A percentile compares a stretch with the other conserved stretches of the same genome.
These are phyloP conservation scores for Trametes maxima DNA, from an alignment of 768 basidiomycete genomes.

Conservation along the genomic window DNA sequence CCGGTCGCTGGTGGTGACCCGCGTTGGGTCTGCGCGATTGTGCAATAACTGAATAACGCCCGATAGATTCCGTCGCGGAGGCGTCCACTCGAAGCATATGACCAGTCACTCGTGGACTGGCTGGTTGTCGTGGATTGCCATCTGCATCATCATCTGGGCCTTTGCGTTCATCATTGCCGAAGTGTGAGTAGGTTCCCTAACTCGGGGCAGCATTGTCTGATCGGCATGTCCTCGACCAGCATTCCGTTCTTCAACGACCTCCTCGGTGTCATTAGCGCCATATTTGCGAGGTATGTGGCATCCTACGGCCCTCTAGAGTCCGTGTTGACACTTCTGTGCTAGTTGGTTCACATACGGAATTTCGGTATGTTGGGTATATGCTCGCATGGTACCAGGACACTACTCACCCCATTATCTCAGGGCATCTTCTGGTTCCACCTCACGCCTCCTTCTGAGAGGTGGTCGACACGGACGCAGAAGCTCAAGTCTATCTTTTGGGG, in stretches of 20 bases:
- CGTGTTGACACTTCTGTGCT: too few relatives aligned
- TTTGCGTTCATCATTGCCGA: constrained; percentile 35
- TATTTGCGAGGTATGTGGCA: constrained; percentile 29
- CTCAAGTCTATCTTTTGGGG: constrained; percentile 30
- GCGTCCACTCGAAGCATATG: constrained; percentile 32
- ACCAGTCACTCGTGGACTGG: constrained; percentile 30
- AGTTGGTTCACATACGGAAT: constrained; percentile 37
- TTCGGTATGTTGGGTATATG: constrained; percentile 19
- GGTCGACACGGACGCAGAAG: constrained; percentile 29
- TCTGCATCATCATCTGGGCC: constrained; percentile 31
- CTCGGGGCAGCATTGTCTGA: too few relatives aligned
- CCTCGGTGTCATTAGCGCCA: constrained; percentile 32
- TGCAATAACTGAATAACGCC: neutral
- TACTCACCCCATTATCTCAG: neutral
- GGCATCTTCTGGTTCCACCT: constrained; percentile 36
- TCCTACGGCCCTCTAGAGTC: too few relatives aligned
- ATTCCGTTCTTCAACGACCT: constrained; percentile 39
- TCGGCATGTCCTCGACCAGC: too few relatives aligned
- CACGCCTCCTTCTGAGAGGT: constrained; percentile 25
- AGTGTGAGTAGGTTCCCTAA: constrained; percentile 35
- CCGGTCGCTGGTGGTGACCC: too few relatives aligned
- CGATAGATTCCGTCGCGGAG: constrained; percentile 32
- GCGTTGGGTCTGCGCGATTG: too few relatives aligned
- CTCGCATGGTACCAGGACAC: neutral
- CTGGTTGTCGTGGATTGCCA: constrained; percentile 34